Evolutionary conservation across 2,329 filamentous ascomycete genomes (phyloP).

Genomic region (Chrysoporthe austroafricana): DNA sequence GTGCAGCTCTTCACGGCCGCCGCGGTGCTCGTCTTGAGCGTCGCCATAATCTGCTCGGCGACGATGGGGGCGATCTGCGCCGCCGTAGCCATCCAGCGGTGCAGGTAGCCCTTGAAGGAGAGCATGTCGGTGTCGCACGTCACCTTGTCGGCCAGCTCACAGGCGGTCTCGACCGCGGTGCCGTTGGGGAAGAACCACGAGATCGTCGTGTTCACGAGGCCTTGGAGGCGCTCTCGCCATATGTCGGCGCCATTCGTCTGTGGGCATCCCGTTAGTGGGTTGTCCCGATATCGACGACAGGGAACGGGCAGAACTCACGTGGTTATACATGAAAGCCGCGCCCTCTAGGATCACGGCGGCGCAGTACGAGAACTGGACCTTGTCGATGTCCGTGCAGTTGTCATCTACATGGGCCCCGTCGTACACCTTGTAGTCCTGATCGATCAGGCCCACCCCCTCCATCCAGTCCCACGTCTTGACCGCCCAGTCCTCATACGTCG

Average conservation of each 20-base stretch:
- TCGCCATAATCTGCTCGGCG: constrained; percentile 45
- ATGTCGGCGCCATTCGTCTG: constrained; percentile 51
- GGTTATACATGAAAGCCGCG: constrained; percentile 68
- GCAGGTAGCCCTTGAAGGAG: constrained; percentile 61
- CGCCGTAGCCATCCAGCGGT: constrained; percentile 53
- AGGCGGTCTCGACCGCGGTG: constrained; percentile 55
- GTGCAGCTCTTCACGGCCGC: constrained; percentile 52
- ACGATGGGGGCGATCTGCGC: constrained; percentile 55
- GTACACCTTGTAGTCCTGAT: constrained; percentile 60
- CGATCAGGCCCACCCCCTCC: constrained; percentile 48
- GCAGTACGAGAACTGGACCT: constrained; percentile 64
- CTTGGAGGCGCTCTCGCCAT: constrained; percentile 57
- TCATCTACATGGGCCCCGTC: constrained; percentile 58
- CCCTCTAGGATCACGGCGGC: constrained; percentile 62
- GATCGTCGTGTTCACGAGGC: constrained; percentile 47
- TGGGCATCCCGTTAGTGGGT: background rate
- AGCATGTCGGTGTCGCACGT: constrained; percentile 63
- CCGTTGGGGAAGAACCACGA: constrained; percentile 39
- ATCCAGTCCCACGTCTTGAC: constrained; percentile 57
- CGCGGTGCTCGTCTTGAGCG: constrained; percentile 49
- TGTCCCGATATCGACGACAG: background rate
- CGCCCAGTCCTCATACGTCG: constrained; percentile 58
- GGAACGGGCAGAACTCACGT: constrained; percentile 39
- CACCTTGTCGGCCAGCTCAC: constrained; percentile 50
- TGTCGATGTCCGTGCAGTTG: constrained; percentile 60